phyloP scores from a whole-genome alignment of 139 green algal genomes.

The Closterium sp. region DNA sequence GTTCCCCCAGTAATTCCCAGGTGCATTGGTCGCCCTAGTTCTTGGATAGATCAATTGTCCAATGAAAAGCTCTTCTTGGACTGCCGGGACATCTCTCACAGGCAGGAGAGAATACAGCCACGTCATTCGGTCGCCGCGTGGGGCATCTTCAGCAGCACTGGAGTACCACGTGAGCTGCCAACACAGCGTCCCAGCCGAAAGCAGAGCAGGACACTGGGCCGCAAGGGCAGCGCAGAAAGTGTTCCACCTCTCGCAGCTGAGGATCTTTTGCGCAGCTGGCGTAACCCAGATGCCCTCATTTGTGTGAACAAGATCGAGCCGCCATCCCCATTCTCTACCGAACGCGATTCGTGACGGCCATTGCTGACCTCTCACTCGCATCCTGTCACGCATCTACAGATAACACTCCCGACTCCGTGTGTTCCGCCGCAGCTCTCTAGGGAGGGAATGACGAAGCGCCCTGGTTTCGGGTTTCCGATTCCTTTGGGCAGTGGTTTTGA shows the following conservation, averaged over 20 bases:
- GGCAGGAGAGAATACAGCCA: neutral
- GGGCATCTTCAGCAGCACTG: neutral
- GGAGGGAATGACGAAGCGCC: too few species aligned
- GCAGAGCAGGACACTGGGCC: neutral
- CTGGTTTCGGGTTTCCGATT: too few species aligned
- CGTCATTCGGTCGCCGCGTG: neutral
- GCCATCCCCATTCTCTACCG: neutral
- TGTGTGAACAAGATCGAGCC: neutral
- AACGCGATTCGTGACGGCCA: neutral
- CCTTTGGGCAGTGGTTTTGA: too few species aligned
- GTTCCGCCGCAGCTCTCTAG: too few species aligned
- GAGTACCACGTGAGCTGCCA: neutral
- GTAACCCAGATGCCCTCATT: neutral
- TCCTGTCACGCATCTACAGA: neutral
- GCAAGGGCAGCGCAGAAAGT: neutral
- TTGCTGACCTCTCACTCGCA: neutral
- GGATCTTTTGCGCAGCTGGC: neutral
- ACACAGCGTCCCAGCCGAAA: neutral
- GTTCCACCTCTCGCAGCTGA: neutral
- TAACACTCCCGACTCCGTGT: neutral
- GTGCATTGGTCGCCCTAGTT: neutral
- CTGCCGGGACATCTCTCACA: neutral
- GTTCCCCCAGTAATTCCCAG: neutral
- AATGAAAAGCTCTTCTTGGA: neutral
- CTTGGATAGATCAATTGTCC: neutral